Evolutionary conservation across 2,329 filamentous ascomycete species (phyloP).

Genomic region (Cladosporium sp.): DNA sequence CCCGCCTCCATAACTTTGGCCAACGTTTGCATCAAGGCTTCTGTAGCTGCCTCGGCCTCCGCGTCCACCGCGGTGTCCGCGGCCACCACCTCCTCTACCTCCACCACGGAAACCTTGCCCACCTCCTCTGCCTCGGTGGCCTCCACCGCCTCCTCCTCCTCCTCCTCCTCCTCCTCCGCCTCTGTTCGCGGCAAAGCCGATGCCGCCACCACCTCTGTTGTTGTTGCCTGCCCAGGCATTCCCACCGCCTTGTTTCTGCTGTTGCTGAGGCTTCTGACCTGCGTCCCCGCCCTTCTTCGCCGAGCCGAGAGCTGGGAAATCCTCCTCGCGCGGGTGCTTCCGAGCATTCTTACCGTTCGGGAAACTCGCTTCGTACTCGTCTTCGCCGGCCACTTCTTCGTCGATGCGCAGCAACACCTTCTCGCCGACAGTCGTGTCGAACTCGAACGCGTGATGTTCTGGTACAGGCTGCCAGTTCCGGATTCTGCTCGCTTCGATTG

Average conservation of each 20-base stretch:
- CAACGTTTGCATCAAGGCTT: conserved; percentile 39
- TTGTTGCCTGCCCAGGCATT: conserved; percentile 37
- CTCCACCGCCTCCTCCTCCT: conserved; percentile 31
- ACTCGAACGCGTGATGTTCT: conserved; percentile 62
- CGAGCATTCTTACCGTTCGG: conserved; percentile 44
- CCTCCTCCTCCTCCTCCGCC: conserved; percentile 23
- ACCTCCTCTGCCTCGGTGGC: conserved; percentile 42
- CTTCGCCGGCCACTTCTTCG: conserved; percentile 57
- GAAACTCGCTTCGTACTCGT: conserved; percentile 49
- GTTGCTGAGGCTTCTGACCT: conserved; percentile 31
- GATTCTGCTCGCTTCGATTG: conserved; percentile 75
- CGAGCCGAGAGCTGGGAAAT: conserved; percentile 31
- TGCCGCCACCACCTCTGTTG: conserved; percentile 39
- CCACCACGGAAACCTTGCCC: conserved; percentile 16
- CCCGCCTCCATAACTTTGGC: conserved; percentile 27
- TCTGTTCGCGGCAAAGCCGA: conserved; percentile 24
- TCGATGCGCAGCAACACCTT: conserved; percentile 80
- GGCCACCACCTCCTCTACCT: conserved; percentile 20
- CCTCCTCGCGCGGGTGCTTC: conserved; percentile 56
- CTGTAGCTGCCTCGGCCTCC: conserved; percentile 33
- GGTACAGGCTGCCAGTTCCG: conserved; percentile 74
- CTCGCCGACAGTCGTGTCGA: conserved; percentile 80
- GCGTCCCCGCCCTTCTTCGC: conserved; percentile 23
- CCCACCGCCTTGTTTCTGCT: conserved; percentile 26
- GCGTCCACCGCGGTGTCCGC: conserved; percentile 21